phyloP scores from a whole-genome alignment of 2,329 filamentous ascomycete species.

The Lachnellula arida region DNA sequence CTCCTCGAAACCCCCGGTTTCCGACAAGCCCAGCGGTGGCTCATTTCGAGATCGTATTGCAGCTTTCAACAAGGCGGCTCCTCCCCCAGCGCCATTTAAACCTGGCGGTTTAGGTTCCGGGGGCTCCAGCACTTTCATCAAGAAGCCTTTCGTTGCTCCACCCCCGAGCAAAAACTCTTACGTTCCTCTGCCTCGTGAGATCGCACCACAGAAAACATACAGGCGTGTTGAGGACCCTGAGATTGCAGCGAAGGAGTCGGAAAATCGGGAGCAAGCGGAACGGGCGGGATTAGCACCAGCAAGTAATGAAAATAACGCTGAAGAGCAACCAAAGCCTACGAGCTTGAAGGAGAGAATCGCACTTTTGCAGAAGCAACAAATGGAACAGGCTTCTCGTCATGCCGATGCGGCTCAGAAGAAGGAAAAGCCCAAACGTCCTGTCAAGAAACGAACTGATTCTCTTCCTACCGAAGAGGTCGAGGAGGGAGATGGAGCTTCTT shows the following conservation, averaged over 20 bases:
- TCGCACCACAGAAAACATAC: constrained; percentile 70
- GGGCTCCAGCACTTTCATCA: constrained; percentile 69
- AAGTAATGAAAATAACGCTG: constrained; percentile 49
- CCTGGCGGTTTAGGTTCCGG: constrained; percentile 59
- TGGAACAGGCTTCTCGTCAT: constrained; percentile 80
- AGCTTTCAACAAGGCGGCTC: constrained; percentile 89
- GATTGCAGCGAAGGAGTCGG: constrained; percentile 59
- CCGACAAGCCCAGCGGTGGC: constrained; percentile 68
- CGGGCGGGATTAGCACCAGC: constrained; percentile 55
- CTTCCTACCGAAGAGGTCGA: constrained; percentile 35
- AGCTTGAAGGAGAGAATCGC: constrained; percentile 95
- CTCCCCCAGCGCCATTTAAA: constrained; percentile 87
- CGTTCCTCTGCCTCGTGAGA: constrained; percentile 69
- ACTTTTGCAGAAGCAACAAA: constrained; percentile 85
- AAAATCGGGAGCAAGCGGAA: constrained; percentile 63
- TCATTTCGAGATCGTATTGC: constrained; percentile 96
- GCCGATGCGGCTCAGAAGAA: constrained; percentile 75
- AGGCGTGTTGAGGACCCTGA: constrained; percentile 82
- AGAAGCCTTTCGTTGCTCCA: constrained; percentile 94
- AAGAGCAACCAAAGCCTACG: constrained; percentile 85
- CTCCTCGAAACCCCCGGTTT: constrained; percentile 45
- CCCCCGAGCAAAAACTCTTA: constrained; percentile 91
- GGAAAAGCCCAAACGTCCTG: constrained; percentile 77
- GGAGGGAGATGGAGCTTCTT: constrained; percentile 33
- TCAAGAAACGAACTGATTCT: constrained; percentile 60